phyloP scores from a whole-genome alignment of 2,329 filamentous ascomycete species.

The Chlorencoelia australis region DNA sequence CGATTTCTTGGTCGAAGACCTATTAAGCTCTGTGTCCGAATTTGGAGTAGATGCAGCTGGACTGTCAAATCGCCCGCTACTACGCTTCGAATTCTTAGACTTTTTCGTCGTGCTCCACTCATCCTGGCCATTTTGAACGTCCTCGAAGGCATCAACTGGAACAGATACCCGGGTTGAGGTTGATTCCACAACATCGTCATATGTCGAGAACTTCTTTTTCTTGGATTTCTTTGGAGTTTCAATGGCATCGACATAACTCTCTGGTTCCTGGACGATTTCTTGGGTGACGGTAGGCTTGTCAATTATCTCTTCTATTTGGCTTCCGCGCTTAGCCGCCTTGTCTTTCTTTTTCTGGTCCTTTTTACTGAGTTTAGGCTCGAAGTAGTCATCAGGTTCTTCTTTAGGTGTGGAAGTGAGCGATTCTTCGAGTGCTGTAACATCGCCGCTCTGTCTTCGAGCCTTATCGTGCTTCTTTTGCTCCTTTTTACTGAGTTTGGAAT shows the following conservation, averaged over 20 bases:
- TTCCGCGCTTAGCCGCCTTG: conserved; percentile 32
- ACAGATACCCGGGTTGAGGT: conserved; percentile 16
- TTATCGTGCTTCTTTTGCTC: conserved; percentile 36
- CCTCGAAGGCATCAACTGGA: conserved; percentile 25
- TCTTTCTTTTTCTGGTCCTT: conserved; percentile 41
- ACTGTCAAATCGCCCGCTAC: conserved; percentile 22
- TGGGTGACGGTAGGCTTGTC: conserved; percentile 11
- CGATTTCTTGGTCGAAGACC: conserved; percentile 29
- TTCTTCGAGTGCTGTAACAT: conserved; percentile 13
- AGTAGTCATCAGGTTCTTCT: conserved; percentile 21
- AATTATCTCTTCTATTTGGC: conserved; percentile 17
- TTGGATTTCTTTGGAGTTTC: conserved; percentile 23
- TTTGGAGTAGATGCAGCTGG: conserved; percentile 9
- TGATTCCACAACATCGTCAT: conserved; percentile 30
- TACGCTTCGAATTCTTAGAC: conserved; percentile 31
- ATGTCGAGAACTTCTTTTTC: conserved; percentile 22
- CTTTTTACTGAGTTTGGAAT: conserved; percentile 28
- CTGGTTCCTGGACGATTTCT: conserved; percentile 22
- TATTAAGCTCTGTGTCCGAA: conserved; percentile 15
- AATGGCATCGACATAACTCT: conserved; percentile 22
- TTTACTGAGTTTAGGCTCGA: conserved; percentile 33
- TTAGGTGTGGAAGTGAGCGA: conserved; percentile 9
- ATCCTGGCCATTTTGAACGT: conserved; percentile 27
- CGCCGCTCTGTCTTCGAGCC: conserved; percentile 25
- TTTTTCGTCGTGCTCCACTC: conserved; percentile 30